A percentile compares a stretch with the other conserved stretches of the same genome.
These are phyloP conservation scores for Brettanomyces sp. DNA, from an alignment of 805 yeast genomes.

Conservation along the genomic window DNA sequence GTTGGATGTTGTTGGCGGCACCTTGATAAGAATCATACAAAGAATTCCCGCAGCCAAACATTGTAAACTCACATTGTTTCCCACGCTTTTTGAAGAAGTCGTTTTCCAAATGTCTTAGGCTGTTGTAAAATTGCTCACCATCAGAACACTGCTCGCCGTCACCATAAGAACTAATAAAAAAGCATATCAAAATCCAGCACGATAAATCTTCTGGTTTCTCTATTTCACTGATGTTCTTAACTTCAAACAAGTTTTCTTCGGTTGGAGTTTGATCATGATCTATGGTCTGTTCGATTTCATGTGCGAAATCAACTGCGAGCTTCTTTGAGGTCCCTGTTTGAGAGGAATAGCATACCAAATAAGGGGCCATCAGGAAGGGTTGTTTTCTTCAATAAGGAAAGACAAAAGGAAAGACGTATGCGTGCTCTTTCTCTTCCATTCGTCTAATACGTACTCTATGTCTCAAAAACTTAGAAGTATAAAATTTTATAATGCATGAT, in stretches of 20 bases:
- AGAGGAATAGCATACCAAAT: conserved; percentile 67
- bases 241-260: conserved; percentile 32
- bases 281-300: conserved; percentile 27
- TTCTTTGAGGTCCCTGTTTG: conserved; percentile 96
- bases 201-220: not conserved
- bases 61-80: conserved; percentile 38
- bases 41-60: conserved; percentile 88
- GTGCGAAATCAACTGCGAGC: conserved; percentile 36
- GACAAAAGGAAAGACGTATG: too few species aligned
- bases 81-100: conserved; percentile 31
- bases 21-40: conserved; percentile 85
- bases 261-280: conserved; percentile 50
- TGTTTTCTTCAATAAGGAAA: too few species aligned
- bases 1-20: conserved; percentile 52
- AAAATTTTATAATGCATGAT: too few species aligned
- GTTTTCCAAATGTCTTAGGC: conserved; percentile 11
- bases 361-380: not conserved
- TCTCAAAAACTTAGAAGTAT: too few species aligned
- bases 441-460: too few species aligned
- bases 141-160: conserved; percentile 97
- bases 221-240: not conserved
- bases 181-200: conserved; percentile 22
- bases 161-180: conserved; percentile 85
- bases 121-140: conserved; percentile 59
- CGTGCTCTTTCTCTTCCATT: too few species aligned